Percentiles rank a stretch among this genome's conserved stretches.
These are phyloP conservation scores for Mayamaea pseudoterrestris DNA, from an alignment of 108 stramenopile genomes.

Conservation along the genomic window DNA sequence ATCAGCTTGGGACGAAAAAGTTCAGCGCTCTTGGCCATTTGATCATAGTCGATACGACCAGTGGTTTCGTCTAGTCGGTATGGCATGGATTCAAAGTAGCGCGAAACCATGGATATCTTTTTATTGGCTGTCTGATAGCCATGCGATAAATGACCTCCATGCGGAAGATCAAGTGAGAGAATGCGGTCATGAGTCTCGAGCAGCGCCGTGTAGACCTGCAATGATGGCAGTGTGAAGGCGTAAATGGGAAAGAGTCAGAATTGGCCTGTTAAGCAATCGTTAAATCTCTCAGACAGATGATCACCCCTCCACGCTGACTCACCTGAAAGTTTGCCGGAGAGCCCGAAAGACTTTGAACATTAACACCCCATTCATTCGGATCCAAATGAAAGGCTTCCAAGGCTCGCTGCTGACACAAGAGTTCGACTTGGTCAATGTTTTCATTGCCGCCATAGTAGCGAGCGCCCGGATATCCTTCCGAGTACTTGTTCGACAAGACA, in stretches of 20 bases:
- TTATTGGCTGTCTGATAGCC: slow-evolving; percentile 95
- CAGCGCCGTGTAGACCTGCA: slow-evolving; percentile 96
- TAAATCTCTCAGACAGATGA: too few relatives aligned
- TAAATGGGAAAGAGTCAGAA: too few relatives aligned
- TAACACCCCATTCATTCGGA: slow-evolving; percentile 88
- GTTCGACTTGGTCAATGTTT: slow-evolving; percentile 95
- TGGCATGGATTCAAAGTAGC: slow-evolving; percentile 98
- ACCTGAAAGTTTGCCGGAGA: slow-evolving; percentile 99
- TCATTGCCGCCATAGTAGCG: slow-evolving; percentile 96
- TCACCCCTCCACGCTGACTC: too few relatives aligned
- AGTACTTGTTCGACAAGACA: slow-evolving; percentile 95
- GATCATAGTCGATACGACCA: slow-evolving; percentile 95
- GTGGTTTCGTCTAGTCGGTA: slow-evolving; percentile 96
- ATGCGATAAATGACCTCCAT: slow-evolving; percentile 96
- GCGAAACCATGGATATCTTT: slow-evolving; percentile 89
- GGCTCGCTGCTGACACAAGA: slow-evolving; percentile 93
- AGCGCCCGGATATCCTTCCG: slow-evolving; percentile 90
- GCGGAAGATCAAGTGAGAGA: slow-evolving; percentile 96
- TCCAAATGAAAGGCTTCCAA: slow-evolving; percentile 90
- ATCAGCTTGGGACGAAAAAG: slow-evolving; percentile 98
- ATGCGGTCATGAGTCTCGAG: slow-evolving; percentile 98
- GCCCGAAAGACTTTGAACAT: slow-evolving; percentile 92
- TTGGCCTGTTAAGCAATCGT: too few relatives aligned
- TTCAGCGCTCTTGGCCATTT: slow-evolving; percentile 90
- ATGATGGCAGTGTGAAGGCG: too few relatives aligned